phyloP scores from a whole-genome alignment of 805 yeast genomes.

The Candida manassasensis region DNA sequence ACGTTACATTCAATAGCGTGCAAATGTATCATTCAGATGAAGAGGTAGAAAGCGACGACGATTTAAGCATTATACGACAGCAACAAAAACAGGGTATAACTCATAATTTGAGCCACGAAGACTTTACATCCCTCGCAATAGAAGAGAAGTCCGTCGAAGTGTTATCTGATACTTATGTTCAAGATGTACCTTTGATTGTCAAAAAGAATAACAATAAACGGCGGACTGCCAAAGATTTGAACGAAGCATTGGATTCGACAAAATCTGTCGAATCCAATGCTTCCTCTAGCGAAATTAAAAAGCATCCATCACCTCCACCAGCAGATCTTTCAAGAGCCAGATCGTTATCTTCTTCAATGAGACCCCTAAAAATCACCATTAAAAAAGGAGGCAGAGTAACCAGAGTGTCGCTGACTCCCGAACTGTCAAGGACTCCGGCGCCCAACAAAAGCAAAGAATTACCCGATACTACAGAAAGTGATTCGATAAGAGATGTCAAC shows the following conservation, averaged over 20 bases:
- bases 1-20: not conserved
- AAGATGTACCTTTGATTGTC: conserved; percentile 30
- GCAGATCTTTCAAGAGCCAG: not conserved
- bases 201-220: conserved; percentile 20
- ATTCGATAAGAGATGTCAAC: not conserved
- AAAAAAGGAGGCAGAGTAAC: no score
- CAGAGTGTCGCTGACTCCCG: not conserved
- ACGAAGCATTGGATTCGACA: not conserved
- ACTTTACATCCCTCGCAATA: conserved; percentile 9
- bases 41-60: not conserved
- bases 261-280: not conserved
- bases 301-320: not conserved
- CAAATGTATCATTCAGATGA: not conserved
- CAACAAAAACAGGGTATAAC: conserved; percentile 3
- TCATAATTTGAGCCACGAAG: conserved; percentile 9
- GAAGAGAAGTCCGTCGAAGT: conserved; percentile 39
- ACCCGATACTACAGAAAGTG: not conserved
- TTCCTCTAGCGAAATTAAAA: no score
- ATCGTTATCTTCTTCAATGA: not conserved
- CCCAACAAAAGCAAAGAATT: not conserved
- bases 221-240: not conserved
- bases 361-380: not conserved
- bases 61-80: conserved; percentile 2
- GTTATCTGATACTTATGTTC: conserved; percentile 36
- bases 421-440: no score